Base-by-base conservation (phyloP, 345 rosid species). In the Hibiscus trionum region DNA sequence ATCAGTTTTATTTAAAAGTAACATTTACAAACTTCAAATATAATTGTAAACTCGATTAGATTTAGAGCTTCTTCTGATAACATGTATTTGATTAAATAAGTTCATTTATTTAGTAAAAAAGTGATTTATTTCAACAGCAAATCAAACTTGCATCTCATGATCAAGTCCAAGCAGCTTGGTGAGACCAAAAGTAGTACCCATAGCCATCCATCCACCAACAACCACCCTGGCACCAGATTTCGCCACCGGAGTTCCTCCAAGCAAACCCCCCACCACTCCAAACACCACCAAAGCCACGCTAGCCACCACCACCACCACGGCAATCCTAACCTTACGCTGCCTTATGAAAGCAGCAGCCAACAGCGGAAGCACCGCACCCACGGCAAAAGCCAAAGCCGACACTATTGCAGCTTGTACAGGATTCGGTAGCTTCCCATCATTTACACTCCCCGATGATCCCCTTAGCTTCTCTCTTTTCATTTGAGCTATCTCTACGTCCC, bases 141-240 rank as follows among this genome's bases (percentile, higher is more conserved):
- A 44, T 66, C 35, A 66, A 12, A 24, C 24, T 86, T 76, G 83
- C 11, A 86, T 83, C 19, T 84, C 96, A 55, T 53, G 24, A 69
- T 82, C 83, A 11, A 90, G 77, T 2, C 91, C 97, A 52, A 93
- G 87, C 73, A 90, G 77, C 80, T 86, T 93, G 70, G 98, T 90
- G n/a, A 93, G 74, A 5, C 96, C 96, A 78, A 82, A 93, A 31
- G 98, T 93, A 19, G 88, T 65, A 11, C 93, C 97, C 97, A 94
- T 94, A 29, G 98, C 98, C n/a, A 94, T 56, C 93, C 97, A 90
- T 1, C 98, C 98, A 16, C 98, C 98, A 10, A 90, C 44, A 26
- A 59, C 11, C 73, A 93, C 96, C 86, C 97, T 85, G 60, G 57
- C 72, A 5, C 88, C 61, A 1, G 97, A 88, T 77, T 77, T 77